phyloP scores from a whole-genome alignment of 106 monocot species.

The Dendrobium catenatum region DNA sequence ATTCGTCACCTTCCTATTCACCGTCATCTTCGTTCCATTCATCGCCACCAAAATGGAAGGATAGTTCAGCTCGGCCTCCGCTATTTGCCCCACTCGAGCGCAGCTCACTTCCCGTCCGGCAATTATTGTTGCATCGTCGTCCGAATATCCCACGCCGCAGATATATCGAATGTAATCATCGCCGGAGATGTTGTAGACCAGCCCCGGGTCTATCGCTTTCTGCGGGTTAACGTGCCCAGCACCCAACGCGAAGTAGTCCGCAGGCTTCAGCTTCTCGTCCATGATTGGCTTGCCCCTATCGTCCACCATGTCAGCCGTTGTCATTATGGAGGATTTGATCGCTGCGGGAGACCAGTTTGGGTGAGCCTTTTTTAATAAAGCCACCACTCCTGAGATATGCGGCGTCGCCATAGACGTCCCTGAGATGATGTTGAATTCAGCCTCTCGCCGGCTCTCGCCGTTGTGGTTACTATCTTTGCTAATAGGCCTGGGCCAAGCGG shows the following conservation, averaged over 20 bases:
- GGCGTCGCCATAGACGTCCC: slow-evolving; percentile 61
- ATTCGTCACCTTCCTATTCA: slow-evolving; percentile 31
- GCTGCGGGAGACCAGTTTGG: slow-evolving; percentile 58
- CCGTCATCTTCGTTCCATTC: neutral
- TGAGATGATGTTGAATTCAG: slow-evolving; percentile 4
- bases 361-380: slow-evolving; percentile 32
- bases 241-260: slow-evolving; percentile 21
- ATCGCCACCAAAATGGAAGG: slow-evolving; percentile 28
- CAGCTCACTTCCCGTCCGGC: slow-evolving; percentile 12
- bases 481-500: slow-evolving; percentile 17
- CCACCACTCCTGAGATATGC: slow-evolving; percentile 46
- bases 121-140: slow-evolving; percentile 9
- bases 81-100: neutral
- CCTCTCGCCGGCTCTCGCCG: neutral
- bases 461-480: neutral
- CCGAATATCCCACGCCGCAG: slow-evolving; percentile 22
- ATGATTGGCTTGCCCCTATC: slow-evolving; percentile 14
- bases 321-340: slow-evolving; percentile 68
- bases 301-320: slow-evolving; percentile 22
- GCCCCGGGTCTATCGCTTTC: slow-evolving; percentile 40
- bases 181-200: slow-evolving; percentile 33
- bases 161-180: slow-evolving; percentile 40
- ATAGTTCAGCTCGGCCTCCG: slow-evolving; percentile 34
- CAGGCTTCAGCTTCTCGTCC: slow-evolving; percentile 18
- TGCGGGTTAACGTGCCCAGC: slow-evolving; percentile 48